Evolutionary conservation across 2,329 filamentous ascomycete species (phyloP), one percentile per base, ranked within the genome.

Genomic region (Fusarium mundagurra): DNA sequence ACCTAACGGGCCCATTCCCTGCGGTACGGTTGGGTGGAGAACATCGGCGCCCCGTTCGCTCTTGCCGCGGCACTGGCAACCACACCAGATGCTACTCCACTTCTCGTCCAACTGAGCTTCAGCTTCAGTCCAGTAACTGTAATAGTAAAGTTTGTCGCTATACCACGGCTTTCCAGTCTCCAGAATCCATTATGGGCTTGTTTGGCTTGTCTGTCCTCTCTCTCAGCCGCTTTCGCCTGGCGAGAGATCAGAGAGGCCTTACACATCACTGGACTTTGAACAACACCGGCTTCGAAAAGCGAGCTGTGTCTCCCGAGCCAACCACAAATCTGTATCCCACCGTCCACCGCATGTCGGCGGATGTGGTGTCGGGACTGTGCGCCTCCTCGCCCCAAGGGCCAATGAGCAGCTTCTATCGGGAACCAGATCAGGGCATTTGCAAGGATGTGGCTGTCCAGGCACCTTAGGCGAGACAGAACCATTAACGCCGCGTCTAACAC

Each of bases 401-500:
- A 79, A 78, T 77, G 60, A 76, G 27, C n/a, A 41, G 22, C 48
- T 39, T 20, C 34, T 44, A 22, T 60, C 33, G 14, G 39, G 34
- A 61, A 44, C 48, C 60, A 44, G 55, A 45, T 61, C 61, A 55
- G 50, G 39, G 29, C 31, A 53, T 64, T 39, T 59, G 53, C 69
- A 70, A 65, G 66, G 66, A 62, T 55, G 59, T 76, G 67, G 59
- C 31, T 60, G 47, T 71, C 71, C 64, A 67, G 57, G 48, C 33
- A 62, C 60, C 71, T 76, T 76, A 78, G 73, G 58, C 76, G 76
- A 78, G 71, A 78, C 76, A 71, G 62, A 66, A 61, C 62, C 65
- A 76, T 80, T 80, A 78, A 80, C 78, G 78, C 78, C 78, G 78
- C 78, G 78, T 79, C 78, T 80, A 80, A 71, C 72, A 80, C 78